Percentiles rank a stretch among this genome's conserved stretches.
Evolutionary conservation across 306 rosid species (phyloP).

Genomic region (Casuarina glauca): DNA sequence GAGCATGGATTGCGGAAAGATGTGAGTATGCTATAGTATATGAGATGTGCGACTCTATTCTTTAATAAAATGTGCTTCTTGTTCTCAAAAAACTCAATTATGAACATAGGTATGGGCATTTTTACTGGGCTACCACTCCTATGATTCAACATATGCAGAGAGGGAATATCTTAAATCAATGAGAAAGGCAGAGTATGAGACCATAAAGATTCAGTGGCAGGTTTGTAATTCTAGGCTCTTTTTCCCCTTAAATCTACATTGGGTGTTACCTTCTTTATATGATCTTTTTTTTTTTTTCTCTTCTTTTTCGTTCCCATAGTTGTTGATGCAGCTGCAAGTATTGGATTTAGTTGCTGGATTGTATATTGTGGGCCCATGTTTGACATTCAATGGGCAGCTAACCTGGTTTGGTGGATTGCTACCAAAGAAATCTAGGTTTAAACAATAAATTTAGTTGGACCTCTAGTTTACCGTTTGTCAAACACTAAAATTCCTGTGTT

Average conservation of each 20-base stretch:
- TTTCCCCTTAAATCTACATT: neutral
- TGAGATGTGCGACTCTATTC: constrained; percentile 23
- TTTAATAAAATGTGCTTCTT: constrained; percentile 29
- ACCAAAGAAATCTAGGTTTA: too few species aligned
- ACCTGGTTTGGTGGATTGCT: too few species aligned
- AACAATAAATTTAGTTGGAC: too few species aligned
- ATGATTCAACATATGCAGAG: constrained; percentile 93
- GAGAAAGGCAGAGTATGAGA: constrained; percentile 76
- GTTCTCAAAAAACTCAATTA: constrained; percentile 28
- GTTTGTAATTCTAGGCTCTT: constrained; percentile 42
- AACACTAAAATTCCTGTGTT: too few species aligned
- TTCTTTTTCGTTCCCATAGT: neutral
- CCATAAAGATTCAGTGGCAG: constrained; percentile 96
- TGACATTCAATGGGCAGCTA: too few species aligned
- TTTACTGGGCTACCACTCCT: constrained; percentile 79
- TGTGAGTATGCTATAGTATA: constrained; percentile 46
- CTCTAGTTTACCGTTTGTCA: too few species aligned
- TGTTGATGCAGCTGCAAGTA: too few species aligned
- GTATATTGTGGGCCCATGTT: too few species aligned
- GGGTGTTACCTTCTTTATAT: neutral
- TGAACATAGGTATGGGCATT: constrained; percentile 77
- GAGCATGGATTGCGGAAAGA: constrained; percentile 75
- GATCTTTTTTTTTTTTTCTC: neutral
- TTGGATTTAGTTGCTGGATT: too few species aligned
- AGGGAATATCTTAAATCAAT: constrained; percentile 70